These are phyloP conservation scores for Agaricus subrufescens DNA, from an alignment of 768 basidiomycete genomes.

Conservation along the genomic window DNA sequence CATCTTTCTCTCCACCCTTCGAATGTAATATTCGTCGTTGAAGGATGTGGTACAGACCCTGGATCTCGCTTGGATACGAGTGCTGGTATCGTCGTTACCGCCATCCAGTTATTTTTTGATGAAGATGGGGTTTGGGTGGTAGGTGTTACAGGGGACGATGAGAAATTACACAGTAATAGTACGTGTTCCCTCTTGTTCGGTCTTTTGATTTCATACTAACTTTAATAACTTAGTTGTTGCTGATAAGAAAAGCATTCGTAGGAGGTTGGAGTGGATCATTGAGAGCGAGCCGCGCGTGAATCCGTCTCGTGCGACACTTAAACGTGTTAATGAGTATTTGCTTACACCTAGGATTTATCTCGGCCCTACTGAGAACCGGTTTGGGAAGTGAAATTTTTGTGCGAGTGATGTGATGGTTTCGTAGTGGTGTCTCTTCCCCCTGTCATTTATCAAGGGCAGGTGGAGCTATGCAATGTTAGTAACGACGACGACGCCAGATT, in stretches of 20 bases:
- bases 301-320: conserved; percentile 75
- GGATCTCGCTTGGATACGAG: conserved; percentile 53
- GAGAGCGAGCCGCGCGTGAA: conserved; percentile 71
- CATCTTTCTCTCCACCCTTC: conserved; percentile 30
- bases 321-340: conserved; percentile 32
- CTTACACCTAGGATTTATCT: conserved; percentile 11
- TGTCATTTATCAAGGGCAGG: no score
- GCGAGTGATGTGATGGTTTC: no score
- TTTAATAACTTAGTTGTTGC: background rate
- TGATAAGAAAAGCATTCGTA: conserved; percentile 55
- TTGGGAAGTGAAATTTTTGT: no score
- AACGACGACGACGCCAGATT: no score
- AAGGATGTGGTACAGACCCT: background rate
- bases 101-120: conserved; percentile 55
- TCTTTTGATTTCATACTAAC: background rate
- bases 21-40: conserved; percentile 48
- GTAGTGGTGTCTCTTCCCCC: no score
- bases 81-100: conserved; percentile 58
- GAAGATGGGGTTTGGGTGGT: conserved; percentile 36
- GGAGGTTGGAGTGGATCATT: conserved; percentile 83
- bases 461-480: no score
- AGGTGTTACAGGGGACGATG: background rate
- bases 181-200: background rate
- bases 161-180: conserved; percentile 2
- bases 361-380: no score